Conservation (phyloP, 805 yeast species). For the Zygosaccharomyces bailii region DNA sequence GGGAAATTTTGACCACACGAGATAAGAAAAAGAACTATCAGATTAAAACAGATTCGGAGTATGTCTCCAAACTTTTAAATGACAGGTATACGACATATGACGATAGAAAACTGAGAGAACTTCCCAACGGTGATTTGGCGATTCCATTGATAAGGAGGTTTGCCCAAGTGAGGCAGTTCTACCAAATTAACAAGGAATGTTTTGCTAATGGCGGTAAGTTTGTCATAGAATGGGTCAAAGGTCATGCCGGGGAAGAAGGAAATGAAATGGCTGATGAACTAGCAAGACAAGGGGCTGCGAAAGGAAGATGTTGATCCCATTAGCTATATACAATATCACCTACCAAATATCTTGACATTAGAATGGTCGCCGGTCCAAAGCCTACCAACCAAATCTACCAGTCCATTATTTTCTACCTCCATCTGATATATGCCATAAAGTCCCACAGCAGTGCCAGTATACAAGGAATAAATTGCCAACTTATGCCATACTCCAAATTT, state of each 20-base stretch:
- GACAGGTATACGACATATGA: constrained; percentile 50
- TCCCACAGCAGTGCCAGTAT: constrained; percentile 60
- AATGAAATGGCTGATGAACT: constrained; percentile 74
- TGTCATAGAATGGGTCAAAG: constrained; percentile 58
- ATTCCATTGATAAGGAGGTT: constrained; percentile 43
- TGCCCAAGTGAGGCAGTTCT: constrained; percentile 38
- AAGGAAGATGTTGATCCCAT: not conserved
- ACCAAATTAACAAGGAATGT: constrained; percentile 25
- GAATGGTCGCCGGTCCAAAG: constrained; percentile 39
- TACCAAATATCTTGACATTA: constrained; percentile 27
- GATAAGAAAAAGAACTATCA: constrained; percentile 32
- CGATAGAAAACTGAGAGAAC: constrained; percentile 42
- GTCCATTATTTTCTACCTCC: constrained; percentile 64
- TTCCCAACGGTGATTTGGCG: constrained; percentile 32
- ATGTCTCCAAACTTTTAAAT: constrained; percentile 53
- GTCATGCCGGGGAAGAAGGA: constrained; percentile 67
- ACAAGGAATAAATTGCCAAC: constrained; percentile 55
- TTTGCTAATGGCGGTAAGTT: constrained; percentile 40
- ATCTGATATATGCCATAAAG: constrained; percentile 69
- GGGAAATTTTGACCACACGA: constrained; percentile 24
- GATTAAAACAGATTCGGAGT: constrained; percentile 69
- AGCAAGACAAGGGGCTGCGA: constrained; percentile 63
- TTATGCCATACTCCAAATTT: constrained; percentile 65
- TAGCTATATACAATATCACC: constrained; percentile 8
- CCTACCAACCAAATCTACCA: constrained; percentile 45